phyloP scores from a whole-genome alignment of 225 moss, liverwort and hornwort genomes.

The Pseudisothecium myosuroides region DNA sequence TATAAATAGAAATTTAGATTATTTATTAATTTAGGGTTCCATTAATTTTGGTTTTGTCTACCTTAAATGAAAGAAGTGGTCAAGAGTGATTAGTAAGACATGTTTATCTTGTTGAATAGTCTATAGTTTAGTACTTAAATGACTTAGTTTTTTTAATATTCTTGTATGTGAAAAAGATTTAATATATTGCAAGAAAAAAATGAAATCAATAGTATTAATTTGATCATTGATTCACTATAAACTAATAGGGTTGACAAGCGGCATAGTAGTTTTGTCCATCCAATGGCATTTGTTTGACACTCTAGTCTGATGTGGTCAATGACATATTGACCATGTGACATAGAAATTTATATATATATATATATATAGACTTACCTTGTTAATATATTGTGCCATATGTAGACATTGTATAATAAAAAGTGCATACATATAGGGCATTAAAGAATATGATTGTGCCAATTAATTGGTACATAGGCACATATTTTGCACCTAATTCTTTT shows the following conservation, averaged over 20 bases:
- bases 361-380: background rate
- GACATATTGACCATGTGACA: background rate
- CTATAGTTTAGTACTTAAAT: background rate
- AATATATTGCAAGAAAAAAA: accelerated
- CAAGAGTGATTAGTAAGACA: background rate
- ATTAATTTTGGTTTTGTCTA: background rate
- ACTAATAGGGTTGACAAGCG: background rate
- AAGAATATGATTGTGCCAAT: background rate
- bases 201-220: background rate
- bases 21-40: too few species aligned
- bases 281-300: background rate
- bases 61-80: background rate
- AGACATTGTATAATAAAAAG: accelerated
- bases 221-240: background rate
- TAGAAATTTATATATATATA: background rate
- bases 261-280: background rate
- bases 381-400: background rate
- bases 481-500: background rate
- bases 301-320: background rate
- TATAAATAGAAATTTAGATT: background rate
- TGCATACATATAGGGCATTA: background rate
- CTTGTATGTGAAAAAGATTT: background rate
- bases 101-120: background rate
- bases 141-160: background rate
- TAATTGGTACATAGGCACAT: background rate